A percentile compares a stretch with the other conserved stretches of the same genome.
phyloP scores from a whole-genome alignment of 345 rosid genomes.

The Hibiscus tridactylites region DNA sequence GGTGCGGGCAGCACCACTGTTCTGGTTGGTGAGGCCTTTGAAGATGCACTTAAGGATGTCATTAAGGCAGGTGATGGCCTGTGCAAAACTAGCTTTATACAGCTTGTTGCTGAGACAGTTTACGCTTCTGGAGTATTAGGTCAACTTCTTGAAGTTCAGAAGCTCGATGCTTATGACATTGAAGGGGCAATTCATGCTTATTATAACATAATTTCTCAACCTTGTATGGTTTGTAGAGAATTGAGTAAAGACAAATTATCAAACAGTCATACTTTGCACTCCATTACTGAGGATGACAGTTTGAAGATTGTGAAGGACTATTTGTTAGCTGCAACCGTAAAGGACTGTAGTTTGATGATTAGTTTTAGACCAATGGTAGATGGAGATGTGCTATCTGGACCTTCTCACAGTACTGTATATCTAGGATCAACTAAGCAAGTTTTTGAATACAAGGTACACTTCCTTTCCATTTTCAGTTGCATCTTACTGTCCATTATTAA shows the following conservation, averaged over 20 bases:
- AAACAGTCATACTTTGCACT: constrained; percentile 38
- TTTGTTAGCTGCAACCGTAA: constrained; percentile 77
- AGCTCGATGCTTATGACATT: constrained; percentile 56
- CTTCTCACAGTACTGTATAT: constrained; percentile 26
- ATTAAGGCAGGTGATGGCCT: constrained; percentile 49
- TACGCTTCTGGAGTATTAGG: constrained; percentile 50
- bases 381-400: not conserved
- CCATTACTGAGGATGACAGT: constrained; percentile 52
- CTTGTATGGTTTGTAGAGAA: constrained; percentile 60
- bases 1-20: constrained; percentile 35
- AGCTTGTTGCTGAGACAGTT: constrained; percentile 62
- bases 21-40: constrained; percentile 39
- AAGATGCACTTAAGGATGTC: constrained; percentile 44
- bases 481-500: constrained; percentile 1
- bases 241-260: constrained; percentile 19
- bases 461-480: constrained; percentile 2
- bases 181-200: constrained; percentile 94
- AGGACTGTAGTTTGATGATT: constrained; percentile 84
- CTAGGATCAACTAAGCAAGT: constrained; percentile 58
- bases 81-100: constrained; percentile 44
- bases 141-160: constrained; percentile 72
- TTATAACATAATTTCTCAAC: constrained; percentile 54
- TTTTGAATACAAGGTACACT: constrained; percentile 67
- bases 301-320: constrained; percentile 69
- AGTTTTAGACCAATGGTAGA: constrained; percentile 44